Percentiles rank a stretch among this genome's conserved stretches.
These are phyloP conservation scores for Alternaria gansuensis DNA, from an alignment of 2,329 filamentous ascomycete genomes.

Conservation along the genomic window DNA sequence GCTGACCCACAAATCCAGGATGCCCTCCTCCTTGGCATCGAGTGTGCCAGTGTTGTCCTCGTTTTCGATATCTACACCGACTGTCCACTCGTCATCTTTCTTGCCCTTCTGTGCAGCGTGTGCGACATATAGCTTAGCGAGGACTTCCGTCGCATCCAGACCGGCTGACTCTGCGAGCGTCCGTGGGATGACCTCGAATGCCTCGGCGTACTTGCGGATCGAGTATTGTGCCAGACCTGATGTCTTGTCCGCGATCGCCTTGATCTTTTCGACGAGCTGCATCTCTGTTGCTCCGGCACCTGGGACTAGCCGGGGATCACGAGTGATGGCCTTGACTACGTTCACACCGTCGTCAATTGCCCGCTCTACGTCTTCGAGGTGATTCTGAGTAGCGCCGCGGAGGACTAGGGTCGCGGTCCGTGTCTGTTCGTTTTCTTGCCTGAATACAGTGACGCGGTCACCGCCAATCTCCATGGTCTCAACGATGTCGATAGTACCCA, in stretches of 20 bases:
- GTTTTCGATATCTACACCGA: conserved; percentile 95
- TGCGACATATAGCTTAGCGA: conserved; percentile 90
- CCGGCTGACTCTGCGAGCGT: conserved; percentile 94
- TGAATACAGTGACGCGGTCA: conserved; percentile 97
- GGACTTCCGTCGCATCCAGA: conserved; percentile 94
- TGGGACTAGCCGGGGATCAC: conserved; percentile 88
- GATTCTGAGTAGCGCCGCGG: conserved; percentile 95
- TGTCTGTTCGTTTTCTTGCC: conserved; percentile 92
- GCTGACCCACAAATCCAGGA: conserved; percentile 87
- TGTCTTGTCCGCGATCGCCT: conserved; percentile 89
- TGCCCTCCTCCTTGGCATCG: conserved; percentile 86
- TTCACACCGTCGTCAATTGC: conserved; percentile 98
- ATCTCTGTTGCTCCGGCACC: conserved; percentile 95
- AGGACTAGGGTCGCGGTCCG: conserved; percentile 94
- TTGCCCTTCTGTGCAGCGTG: conserved; percentile 69
- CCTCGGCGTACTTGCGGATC: conserved; percentile 96
- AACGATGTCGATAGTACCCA: conserved; percentile 92
- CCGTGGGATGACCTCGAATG: conserved; percentile 95
- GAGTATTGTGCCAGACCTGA: conserved; percentile 93
- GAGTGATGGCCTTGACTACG: conserved; percentile 97
- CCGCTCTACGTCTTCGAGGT: conserved; percentile 95
- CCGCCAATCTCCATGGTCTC: conserved; percentile 98
- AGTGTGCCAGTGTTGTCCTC: conserved; percentile 80
- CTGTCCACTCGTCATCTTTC: conserved; percentile 80
- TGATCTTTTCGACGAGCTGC: conserved; percentile 91